Base-by-base conservation (phyloP, 2,329 filamentous ascomycete species). In the Cytospora schulzeri region DNA sequence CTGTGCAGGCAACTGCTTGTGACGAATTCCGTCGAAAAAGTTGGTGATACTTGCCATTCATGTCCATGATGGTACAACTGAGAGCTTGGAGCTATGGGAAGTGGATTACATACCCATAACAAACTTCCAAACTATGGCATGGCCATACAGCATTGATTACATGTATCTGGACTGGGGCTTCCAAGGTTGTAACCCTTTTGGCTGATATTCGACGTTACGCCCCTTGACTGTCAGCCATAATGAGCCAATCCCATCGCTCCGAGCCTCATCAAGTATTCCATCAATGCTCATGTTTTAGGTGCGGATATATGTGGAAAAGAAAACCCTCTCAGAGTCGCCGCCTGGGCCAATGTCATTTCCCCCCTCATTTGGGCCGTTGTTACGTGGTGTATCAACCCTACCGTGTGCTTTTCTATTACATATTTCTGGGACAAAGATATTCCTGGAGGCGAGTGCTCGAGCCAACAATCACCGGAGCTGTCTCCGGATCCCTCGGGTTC, bases 201-300 rank as follows among this genome's bases (percentile, higher is more conserved):
- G 33, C 12, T 35, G 33, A 11, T 35, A 14, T 35, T 14, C 24
- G 45, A 54, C 17, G 14, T 26, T 38, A 8, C 5, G 14, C 9
- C 11, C 54, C 54, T 60, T 50, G 48, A 35, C 12, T 35, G 12
- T 7, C 60, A 68, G 4, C 67, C n/a, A n/a, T n/a, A 69, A 28
- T 50, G 67, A 26, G 66, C 67, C n/a, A 66, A 69, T 45, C 67
- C 68, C 57, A 62, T 62, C 6, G 59, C 64, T 2, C 45, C 66
- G 26, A 50, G 28, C 19, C 69, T 61, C 50, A 62, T 71, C 58
- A 70, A 70, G 33, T 64, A 60, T 8, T 71, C 65, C 15, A 68
- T 71, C 17, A n/a, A n/a, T n/a, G n/a, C 59, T 71, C 5, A 29
- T 71, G 26, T 69, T 71, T 26, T 71, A 71, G 48, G 50, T 68